Conservation (phyloP, 306 rosid genomes). For the Gastrolobium villosum region DNA sequence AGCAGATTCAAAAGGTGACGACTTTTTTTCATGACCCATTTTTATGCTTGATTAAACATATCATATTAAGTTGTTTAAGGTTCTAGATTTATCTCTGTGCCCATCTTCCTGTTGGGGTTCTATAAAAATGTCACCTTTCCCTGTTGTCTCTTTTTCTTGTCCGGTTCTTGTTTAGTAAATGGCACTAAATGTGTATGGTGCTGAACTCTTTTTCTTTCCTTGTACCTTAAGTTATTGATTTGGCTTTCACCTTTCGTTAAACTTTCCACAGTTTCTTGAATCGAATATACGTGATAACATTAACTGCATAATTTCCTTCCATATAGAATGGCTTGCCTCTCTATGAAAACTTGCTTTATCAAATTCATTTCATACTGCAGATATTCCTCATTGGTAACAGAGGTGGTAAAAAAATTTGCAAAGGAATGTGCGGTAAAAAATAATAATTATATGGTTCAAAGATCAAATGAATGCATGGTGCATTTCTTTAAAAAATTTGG, state of each 20-base stretch:
- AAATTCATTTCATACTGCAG: not conserved
- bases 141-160: not conserved
- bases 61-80: not conserved
- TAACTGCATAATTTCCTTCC: not conserved
- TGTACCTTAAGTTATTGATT: conserved; percentile 55
- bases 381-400: not conserved
- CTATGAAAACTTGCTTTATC: not conserved
- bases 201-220: conserved; percentile 45
- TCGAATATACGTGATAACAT: not conserved
- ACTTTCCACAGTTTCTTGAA: not conserved
- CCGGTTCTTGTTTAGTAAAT: not conserved
- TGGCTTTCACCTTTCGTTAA: not conserved
- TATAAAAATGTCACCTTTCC: conserved; percentile 38
- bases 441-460: not conserved
- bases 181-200: conserved; percentile 10
- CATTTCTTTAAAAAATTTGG: conserved; percentile 27
- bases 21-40: conserved; percentile 14
- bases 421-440: not conserved
- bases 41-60: conserved; percentile 24
- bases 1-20: conserved; percentile 66
- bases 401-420: not conserved
- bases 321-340: conserved; percentile 3
- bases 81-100: not conserved
- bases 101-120: not conserved
- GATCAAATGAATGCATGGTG: conserved; percentile 3